phyloP scores from a whole-genome alignment of 352 stramenopile genomes.

The Pythium aquatile region DNA sequence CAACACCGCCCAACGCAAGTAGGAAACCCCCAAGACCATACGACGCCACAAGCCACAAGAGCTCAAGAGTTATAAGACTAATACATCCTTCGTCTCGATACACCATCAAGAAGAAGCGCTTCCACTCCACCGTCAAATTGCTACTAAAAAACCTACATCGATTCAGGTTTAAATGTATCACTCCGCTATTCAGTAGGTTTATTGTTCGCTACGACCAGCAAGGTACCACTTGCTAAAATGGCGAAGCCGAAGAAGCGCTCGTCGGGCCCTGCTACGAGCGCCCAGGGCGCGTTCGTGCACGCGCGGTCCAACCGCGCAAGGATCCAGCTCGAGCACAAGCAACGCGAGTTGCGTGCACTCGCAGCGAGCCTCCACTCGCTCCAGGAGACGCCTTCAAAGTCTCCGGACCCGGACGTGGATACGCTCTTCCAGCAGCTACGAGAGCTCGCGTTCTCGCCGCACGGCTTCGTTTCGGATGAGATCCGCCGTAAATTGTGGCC shows the following conservation, averaged over 20 bases:
- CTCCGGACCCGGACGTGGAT: constrained; percentile 17
- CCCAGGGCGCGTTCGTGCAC: constrained; percentile 6
- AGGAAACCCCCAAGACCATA: no score
- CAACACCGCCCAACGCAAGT: no score
- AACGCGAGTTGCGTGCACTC: constrained; percentile 43
- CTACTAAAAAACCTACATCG: not conserved
- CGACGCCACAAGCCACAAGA: no score
- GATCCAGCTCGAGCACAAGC: constrained; percentile 47
- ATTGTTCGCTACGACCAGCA: constrained; percentile 2
- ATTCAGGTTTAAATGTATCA: not conserved
- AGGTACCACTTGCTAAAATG: constrained; percentile 9
- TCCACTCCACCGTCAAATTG: no score
- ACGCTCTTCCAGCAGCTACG: constrained; percentile 52
- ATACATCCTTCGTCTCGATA: no score
- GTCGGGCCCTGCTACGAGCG: not conserved
- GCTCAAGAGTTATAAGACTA: no score
- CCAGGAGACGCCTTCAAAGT: constrained; percentile 9
- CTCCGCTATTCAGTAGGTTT: not conserved
- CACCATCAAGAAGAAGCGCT: no score
- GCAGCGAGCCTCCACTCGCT: constrained; percentile 32
- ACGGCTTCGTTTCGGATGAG: constrained; percentile 55
- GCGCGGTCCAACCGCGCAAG: constrained; percentile 37
- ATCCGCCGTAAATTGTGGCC: constrained; percentile 65
- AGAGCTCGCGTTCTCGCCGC: constrained; percentile 51
- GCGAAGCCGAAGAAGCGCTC: constrained; percentile 18